Evolutionary conservation across 73 alveolate species (phyloP), one percentile per base, ranked within the genome.

Genomic region (Paramecium pentaurelia): DNA sequence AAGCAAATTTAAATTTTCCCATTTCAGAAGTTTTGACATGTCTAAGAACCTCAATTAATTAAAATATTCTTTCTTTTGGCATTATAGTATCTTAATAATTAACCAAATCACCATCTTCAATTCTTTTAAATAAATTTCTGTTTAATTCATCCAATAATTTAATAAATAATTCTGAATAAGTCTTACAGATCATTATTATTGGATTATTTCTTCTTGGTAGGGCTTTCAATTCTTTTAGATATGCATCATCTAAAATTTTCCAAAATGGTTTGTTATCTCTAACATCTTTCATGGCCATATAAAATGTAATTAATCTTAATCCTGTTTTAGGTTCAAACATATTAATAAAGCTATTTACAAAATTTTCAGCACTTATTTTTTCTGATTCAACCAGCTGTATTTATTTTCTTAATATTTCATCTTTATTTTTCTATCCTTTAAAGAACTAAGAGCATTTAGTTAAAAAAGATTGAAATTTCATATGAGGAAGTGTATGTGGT

Each of bases 1-100:
- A 87, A 12, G 86, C 86, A 60, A 87, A 87, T 38, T 87, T 87
- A 45, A 87, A 77, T 59, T 87, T 87, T 9, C 88, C 93, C 93
- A 87, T 87, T 60, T 87, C 93, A 9, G 58, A 64, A 1, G 93
- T 87, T 20, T 47, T 87, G 1, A 87, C 93, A 64, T 77, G 83
- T 64, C 93, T 87, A 25, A 87, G 40, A 37, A 87, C 71, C n/a
- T 87, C 93, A 68, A 87, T 87, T 42, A 87, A 77, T 68, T 87
- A 87, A 45, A 87, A 87, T n/a, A 73, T 64, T 87, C 89, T 87
- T 60, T 73, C 83, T 68, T 58, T 87, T 8, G 83, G 88, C 93
- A 87, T 87, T 16, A 44, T 87, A 12, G 70, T 64, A 60, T 87
- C 93, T 27, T 60, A 37, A 58, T 64, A 60, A 40, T 87, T 34